Base-by-base conservation (phyloP, 768 basidiomycete genomes). In the Glaciozyma antarctica region DNA sequence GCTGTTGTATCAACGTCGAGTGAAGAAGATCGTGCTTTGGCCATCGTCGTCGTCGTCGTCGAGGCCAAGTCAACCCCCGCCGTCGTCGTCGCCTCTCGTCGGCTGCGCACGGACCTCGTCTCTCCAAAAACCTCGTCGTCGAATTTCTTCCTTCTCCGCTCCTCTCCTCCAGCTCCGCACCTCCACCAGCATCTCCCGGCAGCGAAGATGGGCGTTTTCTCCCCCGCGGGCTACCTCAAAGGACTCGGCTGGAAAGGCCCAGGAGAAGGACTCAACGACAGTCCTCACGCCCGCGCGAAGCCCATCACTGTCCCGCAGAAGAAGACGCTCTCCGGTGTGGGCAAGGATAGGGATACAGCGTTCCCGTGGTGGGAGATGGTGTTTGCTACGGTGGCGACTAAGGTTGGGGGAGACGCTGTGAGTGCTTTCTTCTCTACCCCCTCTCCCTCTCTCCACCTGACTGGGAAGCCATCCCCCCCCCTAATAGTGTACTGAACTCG, bases 311-410 rank as follows among this genome's bases (percentile, higher is more conserved):
- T 73, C 53, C 66, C 58, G 8, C 71, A 73, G 60, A 73, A 72
- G 64, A 73, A 69, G 64, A 68, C 60, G 22, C 64, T 73, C 43
- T 19, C 51, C 10, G 72, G 72, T 13, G 63, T 73, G 5, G 72
- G 72, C 19, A 58, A 64, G 30, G 72, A 73, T 58, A 48, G 72
- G 19, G 72, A 73, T 32, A 70, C 69, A 16, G 67, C 64, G 8
- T 72, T 72, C 45, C 61, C 66, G 34, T 73, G 72, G 72, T 73
- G 72, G 72, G 72, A 73, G 43, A 67, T 67, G 45, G 62, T 72
- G 21, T 73, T 72, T 41, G 47, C 51, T 2, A 61, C 54, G 38
- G 71, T 72, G 4, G 72, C 71, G 6, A 64, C 54, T 10, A 70
- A 70, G 61, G 68, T 64, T 51, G 62, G 64, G 22, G 38, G 53